Base-by-base conservation (phyloP, 2,329 filamentous ascomycete genomes). In the Ophiostoma populinum region DNA sequence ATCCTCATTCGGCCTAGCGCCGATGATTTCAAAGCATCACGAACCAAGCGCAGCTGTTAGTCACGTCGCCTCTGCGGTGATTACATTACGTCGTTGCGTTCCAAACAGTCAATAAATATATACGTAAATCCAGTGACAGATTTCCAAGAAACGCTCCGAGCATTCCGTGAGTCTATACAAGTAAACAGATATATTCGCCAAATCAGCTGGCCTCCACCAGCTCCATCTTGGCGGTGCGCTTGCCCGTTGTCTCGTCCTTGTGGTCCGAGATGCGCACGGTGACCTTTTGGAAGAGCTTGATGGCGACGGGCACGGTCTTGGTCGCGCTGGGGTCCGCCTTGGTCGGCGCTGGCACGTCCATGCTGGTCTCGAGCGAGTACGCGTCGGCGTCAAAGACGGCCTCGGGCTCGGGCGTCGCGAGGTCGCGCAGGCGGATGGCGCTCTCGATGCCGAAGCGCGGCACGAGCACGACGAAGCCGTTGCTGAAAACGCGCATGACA, bases 401-500 rank as follows among this genome's bases (percentile, higher is more conserved):
- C 44, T 86, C 78, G 1, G 85, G 81, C 53, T 80, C 82, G 0
- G 73, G 68, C 11, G 25, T 32, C 4, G 75, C 76, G 39, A 95
- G 64, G 57, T 95, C 90, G 39, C 83, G 66, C 46, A 95, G 59
- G 9, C 87, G 69, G 43, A 98, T 90, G 42, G 94, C 60, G 26
- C 83, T 80, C 61, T 98, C 90, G 48, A 98, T 92, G 26, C 90
- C 90, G 55, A 98, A 98, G 12, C 83, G 66, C 6, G 90, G 90
- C 33, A 98, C 87, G 42, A 95, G 86, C 9, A 95, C 86, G 13
- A 95, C 90, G 47, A 94, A 87, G 6, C 90, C 90, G 57, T 98
- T 98, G 52, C 80, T 85, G 57, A 98, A 98, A 35, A 98, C 79
- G 51, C 82, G 81, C 80, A 98, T 92, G 30, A 98, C 75, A 54